Base-by-base conservation (phyloP, 179 eudicot genomes). In the Spinacia oleracea region DNA sequence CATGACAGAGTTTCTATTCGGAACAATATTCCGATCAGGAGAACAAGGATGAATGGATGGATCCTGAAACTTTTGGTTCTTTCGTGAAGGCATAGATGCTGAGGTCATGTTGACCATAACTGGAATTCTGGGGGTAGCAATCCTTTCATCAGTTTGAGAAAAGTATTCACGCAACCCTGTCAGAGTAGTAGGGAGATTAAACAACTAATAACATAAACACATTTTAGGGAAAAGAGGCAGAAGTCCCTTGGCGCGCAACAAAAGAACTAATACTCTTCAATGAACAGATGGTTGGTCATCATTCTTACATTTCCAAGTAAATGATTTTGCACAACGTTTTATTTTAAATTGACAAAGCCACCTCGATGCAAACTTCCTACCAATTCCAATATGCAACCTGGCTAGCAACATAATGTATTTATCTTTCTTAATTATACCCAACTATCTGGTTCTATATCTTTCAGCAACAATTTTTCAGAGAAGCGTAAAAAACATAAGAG, bases 71-170 rank as follows among this genome's bases (percentile, higher is more conserved):
- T 86, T 96, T 42, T 81, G 90, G 81, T 84, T 83, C 89, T 86
- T 94, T 82, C 86, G 92, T 66, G 92, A 72, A 81, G 94, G 81
- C 81, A 83, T 77, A 68, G 98, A 84, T 38, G 89, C 90, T 58
- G 98, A 91, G 81, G 90, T 88, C 99, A 96, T 94, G 76, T 96
- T 96, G 77, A 92, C 95, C 98, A 96, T 94, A 64, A 92, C 97
- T 58, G 98, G 98, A 71, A 96, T 94, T 81, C 99, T 91, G 46
- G 97, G 97, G 67, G 97, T 89, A 77, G 90, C 89, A 72, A 74
- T 78, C 77, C 94, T 87, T 77, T 90, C 94, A 90, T 96, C 99
- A 82, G 91, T 89, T 87, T 94, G 99, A 79, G 93, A 86, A 86
- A 94, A 91, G 78, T 86, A 96, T 84, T 96, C 99, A 66, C 99